These are phyloP conservation scores for Coemansia sp. DNA, from an alignment of 192 early-diverging fungal species.

Conservation along the genomic window DNA sequence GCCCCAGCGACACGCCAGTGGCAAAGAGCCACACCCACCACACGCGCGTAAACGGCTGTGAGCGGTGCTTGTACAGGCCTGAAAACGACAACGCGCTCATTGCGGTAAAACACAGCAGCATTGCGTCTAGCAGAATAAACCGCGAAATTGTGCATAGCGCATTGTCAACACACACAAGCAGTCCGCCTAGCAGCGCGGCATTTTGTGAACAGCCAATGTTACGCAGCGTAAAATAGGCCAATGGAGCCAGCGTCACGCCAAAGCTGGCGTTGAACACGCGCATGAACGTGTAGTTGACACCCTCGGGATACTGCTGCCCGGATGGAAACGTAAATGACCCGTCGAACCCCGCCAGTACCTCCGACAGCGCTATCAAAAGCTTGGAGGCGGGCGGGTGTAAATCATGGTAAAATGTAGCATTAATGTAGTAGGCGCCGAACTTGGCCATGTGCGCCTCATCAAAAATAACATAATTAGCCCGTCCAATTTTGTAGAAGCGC, in stretches of 20 bases:
- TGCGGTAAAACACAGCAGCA: conserved; percentile 88
- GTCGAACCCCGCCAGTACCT: conserved; percentile 78
- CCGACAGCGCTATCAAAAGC: conserved; percentile 88
- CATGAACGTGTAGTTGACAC: conserved; percentile 86
- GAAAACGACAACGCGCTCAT: conserved; percentile 66
- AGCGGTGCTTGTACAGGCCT: conserved; percentile 73
- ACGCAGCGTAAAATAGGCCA: conserved; percentile 84
- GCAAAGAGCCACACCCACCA: conserved; percentile 90
- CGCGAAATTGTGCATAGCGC: conserved; percentile 69
- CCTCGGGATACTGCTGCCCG: conserved; percentile 71
- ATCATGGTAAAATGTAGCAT: conserved; percentile 93
- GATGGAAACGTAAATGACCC: conserved; percentile 85
- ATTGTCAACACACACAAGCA: conserved; percentile 77
- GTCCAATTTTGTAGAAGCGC: conserved; percentile 37
- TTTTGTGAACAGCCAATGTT: conserved; percentile 68
- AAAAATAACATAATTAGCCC: conserved; percentile 60
- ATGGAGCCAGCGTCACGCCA: conserved; percentile 82
- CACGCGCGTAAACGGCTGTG: conserved; percentile 72
- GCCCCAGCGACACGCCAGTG: conserved; percentile 86
- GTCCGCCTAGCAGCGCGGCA: conserved; percentile 71
- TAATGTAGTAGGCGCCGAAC: conserved; percentile 94
- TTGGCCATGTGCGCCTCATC: conserved; percentile 71
- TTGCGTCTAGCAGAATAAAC: conserved; percentile 93
- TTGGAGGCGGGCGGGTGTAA: conserved; percentile 98
- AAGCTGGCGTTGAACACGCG: conserved; percentile 84